Base-by-base conservation (phyloP, 208 protist genomes). In the Endotrypanum monterogeii region DNA sequence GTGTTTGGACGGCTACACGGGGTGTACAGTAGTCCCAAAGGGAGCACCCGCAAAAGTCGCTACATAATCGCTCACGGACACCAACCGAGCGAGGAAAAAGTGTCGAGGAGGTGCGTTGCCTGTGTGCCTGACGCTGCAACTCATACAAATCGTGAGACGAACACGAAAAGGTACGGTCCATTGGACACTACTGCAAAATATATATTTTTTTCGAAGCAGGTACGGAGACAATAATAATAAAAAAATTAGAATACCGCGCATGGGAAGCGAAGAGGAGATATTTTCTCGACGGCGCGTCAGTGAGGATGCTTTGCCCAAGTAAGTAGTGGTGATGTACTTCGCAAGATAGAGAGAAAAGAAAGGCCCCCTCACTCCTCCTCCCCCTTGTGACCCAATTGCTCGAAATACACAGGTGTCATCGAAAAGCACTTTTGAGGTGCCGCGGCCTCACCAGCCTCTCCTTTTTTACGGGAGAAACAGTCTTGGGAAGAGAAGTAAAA, bases 1-100 rank as follows among this genome's bases (percentile, higher is more conserved):
- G 44, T 39, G 63, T 68, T 44, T 68, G 63, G 30, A 54, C 44
- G 8, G 44, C 44, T 68, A 54, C n/a, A 20, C 60, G 23, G 37
- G 60, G 60, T 2, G 60, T 30, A 12, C 23, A 46, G 6, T 14
- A 30, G 6, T 25, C 1, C 23, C 37, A 44, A 32, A 65, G 18
- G 25, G 30, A 7, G 16, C 35, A 30, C 28, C 20, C 20, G 37
- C 20, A 11, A 1, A 8, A 30, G 60, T 48, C 37, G 18, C 60
- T 44, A 30, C 60, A 48, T 28, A 7, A 30, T 20, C 11, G 60
- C 32, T 18, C 44, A 20, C 18, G 28, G 11, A 11, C 46, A 28
- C 37, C 60, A 46, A 11, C 37, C 25, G 4, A 37, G 60, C 20
- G 16, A 48, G 5, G 60, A 25, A 65, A 65, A 23, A 65, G 60